Percentiles rank a stretch among this genome's conserved stretches.
phyloP scores from a whole-genome alignment of 495 filamentous ascomycete species.

The Penicillium dipodomyicola region DNA sequence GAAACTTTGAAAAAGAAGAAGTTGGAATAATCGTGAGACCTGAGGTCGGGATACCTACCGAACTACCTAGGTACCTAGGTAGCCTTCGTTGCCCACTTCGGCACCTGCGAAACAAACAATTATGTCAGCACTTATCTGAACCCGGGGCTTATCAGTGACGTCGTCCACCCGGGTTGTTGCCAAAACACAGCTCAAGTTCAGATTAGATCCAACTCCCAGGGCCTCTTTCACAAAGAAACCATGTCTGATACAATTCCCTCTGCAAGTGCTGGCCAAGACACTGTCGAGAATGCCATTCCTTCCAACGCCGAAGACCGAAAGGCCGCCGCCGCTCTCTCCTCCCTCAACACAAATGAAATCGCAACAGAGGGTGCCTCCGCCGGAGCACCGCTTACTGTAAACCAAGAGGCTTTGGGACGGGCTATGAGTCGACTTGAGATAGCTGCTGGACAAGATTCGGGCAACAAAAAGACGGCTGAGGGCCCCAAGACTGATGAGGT shows the following conservation, averaged over 20 bases:
- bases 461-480: constrained; percentile 21
- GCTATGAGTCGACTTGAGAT: constrained; percentile 72
- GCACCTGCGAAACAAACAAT: constrained; percentile 2
- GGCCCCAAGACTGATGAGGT: constrained; percentile 44
- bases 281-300: constrained; percentile 55
- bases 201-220: background rate
- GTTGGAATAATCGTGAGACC: background rate
- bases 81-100: no score
- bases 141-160: constrained; percentile 2
- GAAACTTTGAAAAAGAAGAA: background rate
- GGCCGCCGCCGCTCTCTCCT: constrained; percentile 79
- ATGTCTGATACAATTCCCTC: constrained; percentile 67
- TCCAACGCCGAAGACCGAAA: constrained; percentile 84
- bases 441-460: constrained; percentile 33
- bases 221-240: background rate
- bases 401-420: constrained; percentile 78
- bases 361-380: constrained; percentile 39
- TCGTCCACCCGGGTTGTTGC: background rate
- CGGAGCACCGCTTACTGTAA: constrained; percentile 52
- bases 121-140: constrained; percentile 5
- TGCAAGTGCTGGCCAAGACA: constrained; percentile 65
- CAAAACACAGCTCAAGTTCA: background rate
- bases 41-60: background rate
- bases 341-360: constrained; percentile 66
- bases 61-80: no score